phyloP scores from a whole-genome alignment of 208 protist species.

The Leishmania amazonensis region DNA sequence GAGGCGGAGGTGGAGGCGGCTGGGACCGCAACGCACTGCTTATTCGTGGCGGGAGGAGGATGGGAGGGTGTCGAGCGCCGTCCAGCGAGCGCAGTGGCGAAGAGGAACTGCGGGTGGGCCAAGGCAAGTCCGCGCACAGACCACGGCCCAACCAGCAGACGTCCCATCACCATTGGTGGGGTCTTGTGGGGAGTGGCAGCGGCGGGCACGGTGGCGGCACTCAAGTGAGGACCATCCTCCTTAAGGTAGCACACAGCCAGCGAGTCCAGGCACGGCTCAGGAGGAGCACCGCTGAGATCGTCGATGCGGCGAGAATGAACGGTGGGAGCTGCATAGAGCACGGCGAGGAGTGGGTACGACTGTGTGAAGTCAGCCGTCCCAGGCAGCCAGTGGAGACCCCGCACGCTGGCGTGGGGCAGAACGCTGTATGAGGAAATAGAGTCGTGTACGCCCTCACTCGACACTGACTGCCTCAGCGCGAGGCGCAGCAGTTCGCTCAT shows the following conservation, averaged over 20 bases:
- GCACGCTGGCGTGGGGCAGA: slow-evolving; percentile 14
- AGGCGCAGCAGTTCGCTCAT: slow-evolving; percentile 12
- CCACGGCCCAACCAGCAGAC: slow-evolving; percentile 19
- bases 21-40: not conserved
- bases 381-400: slow-evolving; percentile 45
- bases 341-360: slow-evolving; percentile 41
- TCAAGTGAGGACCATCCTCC: not conserved
- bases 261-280: slow-evolving; percentile 23
- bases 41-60: not conserved
- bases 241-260: slow-evolving; percentile 23
- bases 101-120: slow-evolving; percentile 25
- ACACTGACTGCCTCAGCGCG: not conserved
- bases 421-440: not conserved
- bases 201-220: not conserved
- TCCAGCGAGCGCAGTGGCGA: slow-evolving; percentile 11
- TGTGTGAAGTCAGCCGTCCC: slow-evolving; percentile 28
- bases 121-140: slow-evolving; percentile 25
- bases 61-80: too few species aligned
- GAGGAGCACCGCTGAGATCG: not conserved
- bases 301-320: not conserved
- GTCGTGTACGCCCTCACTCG: not conserved
- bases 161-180: not conserved
- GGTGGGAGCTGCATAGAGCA: slow-evolving; percentile 34
- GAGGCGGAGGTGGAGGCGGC: not conserved
- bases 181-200: not conserved